Base-by-base conservation (phyloP, 139 green algal genomes). In the Chloropicon primus region DNA sequence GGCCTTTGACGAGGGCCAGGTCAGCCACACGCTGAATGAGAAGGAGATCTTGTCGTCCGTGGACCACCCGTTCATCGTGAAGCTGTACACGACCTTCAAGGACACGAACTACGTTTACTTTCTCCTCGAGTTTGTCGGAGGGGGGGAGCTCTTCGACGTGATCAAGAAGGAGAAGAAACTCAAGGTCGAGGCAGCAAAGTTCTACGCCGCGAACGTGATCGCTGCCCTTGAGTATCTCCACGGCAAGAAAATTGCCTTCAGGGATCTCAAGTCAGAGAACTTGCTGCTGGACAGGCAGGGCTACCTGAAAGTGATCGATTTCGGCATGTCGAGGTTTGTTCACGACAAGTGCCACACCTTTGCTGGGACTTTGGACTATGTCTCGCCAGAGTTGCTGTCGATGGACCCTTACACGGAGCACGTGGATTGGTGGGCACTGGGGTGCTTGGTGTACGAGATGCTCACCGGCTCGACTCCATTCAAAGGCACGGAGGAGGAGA, bases 301-400 rank as follows among this genome's bases (percentile, higher is more conserved):
- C 0, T 77, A 88, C 27, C 54, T 87, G 24, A 80, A 87, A 77
- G 80, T 88, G 29, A 79, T 86, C 24, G 86, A 87, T 80, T 82
- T 87, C 25, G 41, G 41, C 17, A 62, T 62, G 41, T n/a, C 10
- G 10, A 5, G 41, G 41, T 62, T 62, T 17, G 41, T 62, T 17
- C 5, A 17, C 10, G 10, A 62, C 86, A 93, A 89, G 41, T 62
- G 41, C 1, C 93, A 90, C 87, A 98, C 93, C 22, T 87, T 97
- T 80, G 97, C 92, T 76, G 94, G 94, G 29, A 98, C 93, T 0
- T 93, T 93, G 3, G 93, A 98, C 81, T 98, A 98, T 87, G 83
- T 98, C 72, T 92, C 94, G 0, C 93, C 94, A 17, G 94, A 97
- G 86, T 85, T 96, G n/a, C 84, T 96, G 74, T 87, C 87, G 25